phyloP scores from a whole-genome alignment of 257 asterid species.

The Solanum lycopersicoides region DNA sequence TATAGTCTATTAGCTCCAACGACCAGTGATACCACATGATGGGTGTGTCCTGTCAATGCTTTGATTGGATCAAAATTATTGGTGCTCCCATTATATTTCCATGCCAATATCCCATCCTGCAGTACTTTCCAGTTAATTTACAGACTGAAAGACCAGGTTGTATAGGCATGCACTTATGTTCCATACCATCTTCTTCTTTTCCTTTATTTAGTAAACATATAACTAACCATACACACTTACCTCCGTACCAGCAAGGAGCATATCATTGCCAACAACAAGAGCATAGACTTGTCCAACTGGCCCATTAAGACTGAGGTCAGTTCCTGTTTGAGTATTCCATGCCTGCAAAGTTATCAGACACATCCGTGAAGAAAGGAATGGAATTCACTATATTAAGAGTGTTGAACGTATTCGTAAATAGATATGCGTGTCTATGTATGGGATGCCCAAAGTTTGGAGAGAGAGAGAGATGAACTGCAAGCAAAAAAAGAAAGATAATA shows the following conservation, averaged over 20 bases:
- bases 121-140: background rate
- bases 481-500: background rate
- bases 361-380: background rate
- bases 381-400: background rate
- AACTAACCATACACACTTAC: conserved; percentile 24
- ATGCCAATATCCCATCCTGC: conserved; percentile 89
- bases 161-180: background rate
- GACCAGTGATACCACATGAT: conserved; percentile 80
- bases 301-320: conserved; percentile 79
- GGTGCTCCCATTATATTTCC: conserved; percentile 74
- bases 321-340: conserved; percentile 81
- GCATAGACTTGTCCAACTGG: conserved; percentile 97
- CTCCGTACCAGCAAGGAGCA: conserved; percentile 93
- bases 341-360: conserved; percentile 44
- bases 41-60: conserved; percentile 72
- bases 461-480: background rate
- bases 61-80: conserved; percentile 87
- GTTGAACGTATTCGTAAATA: background rate
- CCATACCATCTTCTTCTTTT: background rate
- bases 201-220: background rate
- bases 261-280: conserved; percentile 70
- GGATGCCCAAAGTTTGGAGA: background rate
- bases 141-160: background rate
- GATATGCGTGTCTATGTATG: background rate
- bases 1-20: conserved; percentile 78